Evolutionary conservation across 352 stramenopile species (phyloP).

Genomic region (Globisporangium alternatum): DNA sequence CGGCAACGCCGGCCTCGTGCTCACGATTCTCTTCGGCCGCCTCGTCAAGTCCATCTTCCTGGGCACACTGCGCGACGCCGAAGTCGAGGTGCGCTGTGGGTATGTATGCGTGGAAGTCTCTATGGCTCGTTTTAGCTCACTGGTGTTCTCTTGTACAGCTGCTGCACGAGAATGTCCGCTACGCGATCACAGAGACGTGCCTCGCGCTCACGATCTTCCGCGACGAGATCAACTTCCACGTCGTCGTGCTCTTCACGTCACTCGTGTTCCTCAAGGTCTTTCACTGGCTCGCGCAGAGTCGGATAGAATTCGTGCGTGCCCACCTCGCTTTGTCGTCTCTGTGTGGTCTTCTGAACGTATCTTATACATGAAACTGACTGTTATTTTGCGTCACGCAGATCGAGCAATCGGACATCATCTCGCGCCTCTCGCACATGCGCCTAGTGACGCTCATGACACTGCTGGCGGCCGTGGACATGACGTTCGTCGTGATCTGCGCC

Average conservation of each 20-base stretch:
- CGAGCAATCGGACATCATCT: slow-evolving; percentile 85
- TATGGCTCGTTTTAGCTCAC: neutral
- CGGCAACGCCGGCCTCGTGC: slow-evolving; percentile 92
- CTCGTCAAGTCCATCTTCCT: slow-evolving; percentile 89
- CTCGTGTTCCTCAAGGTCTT: slow-evolving; percentile 96
- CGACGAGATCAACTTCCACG: slow-evolving; percentile 94
- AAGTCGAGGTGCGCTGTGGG: slow-evolving; percentile 63
- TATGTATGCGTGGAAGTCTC: neutral
- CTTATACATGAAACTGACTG: neutral
- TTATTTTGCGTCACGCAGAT: slow-evolving; percentile 44
- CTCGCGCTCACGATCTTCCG: slow-evolving; percentile 99
- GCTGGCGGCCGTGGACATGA: slow-evolving; percentile 85
- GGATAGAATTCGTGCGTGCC: slow-evolving; percentile 80
- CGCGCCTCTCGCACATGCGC: slow-evolving; percentile 74
- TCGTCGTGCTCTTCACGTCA: slow-evolving; percentile 93
- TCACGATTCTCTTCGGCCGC: slow-evolving; percentile 78
- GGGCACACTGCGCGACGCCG: slow-evolving; percentile 69
- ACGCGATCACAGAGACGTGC: slow-evolving; percentile 98
- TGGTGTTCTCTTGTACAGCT: slow-evolving; percentile 47
- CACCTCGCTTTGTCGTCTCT: slow-evolving; percentile 11
- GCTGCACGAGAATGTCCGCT: slow-evolving; percentile 95
- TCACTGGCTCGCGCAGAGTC: slow-evolving; percentile 88
- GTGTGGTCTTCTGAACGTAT: neutral
- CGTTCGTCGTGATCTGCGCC: slow-evolving; percentile 88
- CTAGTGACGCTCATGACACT: slow-evolving; percentile 87